Conservation (phyloP, 257 asterid genomes). For the Coffea eugenioides region DNA sequence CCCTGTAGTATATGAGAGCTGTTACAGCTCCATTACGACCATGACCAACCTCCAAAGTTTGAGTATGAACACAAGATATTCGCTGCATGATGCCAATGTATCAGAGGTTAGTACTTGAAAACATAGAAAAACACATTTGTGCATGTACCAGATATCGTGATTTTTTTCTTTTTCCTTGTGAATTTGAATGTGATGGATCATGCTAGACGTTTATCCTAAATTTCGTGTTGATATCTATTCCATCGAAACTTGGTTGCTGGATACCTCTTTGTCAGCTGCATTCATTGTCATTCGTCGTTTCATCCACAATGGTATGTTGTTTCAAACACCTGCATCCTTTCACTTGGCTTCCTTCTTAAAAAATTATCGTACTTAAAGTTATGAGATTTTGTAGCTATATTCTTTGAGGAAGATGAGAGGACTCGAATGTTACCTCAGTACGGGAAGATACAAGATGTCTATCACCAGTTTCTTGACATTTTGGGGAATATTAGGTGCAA, state of each 20-base stretch:
- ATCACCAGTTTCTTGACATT: background rate
- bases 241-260: background rate
- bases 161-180: too few relatives aligned
- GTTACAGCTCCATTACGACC: slow-evolving; percentile 71
- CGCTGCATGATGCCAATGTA: slow-evolving; percentile 47
- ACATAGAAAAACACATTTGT: background rate
- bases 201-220: background rate
- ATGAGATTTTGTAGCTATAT: background rate
- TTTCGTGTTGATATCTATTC: background rate
- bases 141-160: background rate
- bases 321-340: background rate
- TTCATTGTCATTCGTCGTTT: background rate
- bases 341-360: background rate
- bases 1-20: slow-evolving; percentile 77
- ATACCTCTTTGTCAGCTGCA: too few relatives aligned
- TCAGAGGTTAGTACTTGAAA: background rate
- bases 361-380: background rate
- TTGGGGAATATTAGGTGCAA: background rate
- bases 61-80: slow-evolving; percentile 93
- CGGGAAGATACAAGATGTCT: background rate
- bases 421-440: background rate
- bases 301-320: background rate
- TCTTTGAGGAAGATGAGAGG: background rate
- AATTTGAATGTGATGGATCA: background rate
- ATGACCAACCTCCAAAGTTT: slow-evolving; percentile 62